Evolutionary conservation across 805 yeast genomes (phyloP).

Genomic region (Saturnispora hagleri): DNA sequence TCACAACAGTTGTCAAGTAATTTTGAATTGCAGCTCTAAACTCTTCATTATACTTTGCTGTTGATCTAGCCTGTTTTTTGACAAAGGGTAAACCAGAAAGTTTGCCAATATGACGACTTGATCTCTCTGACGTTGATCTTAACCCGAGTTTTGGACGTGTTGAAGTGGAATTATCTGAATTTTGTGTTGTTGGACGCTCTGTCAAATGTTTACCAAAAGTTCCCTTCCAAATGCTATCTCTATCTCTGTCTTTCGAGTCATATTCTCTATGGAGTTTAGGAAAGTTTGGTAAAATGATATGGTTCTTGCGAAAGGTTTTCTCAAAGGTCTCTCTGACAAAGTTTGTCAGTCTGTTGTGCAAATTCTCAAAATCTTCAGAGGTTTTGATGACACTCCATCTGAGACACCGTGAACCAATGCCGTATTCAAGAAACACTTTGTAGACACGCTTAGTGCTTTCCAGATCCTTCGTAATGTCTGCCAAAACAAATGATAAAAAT

Average conservation of each 20-base stretch:
- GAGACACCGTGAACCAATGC: constrained; percentile 69
- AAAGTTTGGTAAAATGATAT: background rate
- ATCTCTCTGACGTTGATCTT: background rate
- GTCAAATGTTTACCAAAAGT: constrained; percentile 4
- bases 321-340: constrained; percentile 3
- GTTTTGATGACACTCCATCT: constrained; percentile 74
- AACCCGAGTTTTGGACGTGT: background rate
- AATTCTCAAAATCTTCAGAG: constrained; percentile 57
- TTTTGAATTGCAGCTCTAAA: constrained; percentile 45
- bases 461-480: constrained; percentile 37
- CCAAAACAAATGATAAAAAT: constrained; percentile 57
- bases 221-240: constrained; percentile 15
- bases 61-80: background rate
- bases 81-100: background rate
- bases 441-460: constrained; percentile 33
- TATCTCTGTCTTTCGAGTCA: constrained; percentile 8
- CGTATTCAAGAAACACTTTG: constrained; percentile 77
- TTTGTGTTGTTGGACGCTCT: background rate
- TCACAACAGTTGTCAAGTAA: constrained; percentile 56
- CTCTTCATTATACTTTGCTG: constrained; percentile 18
- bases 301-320: constrained; percentile 19
- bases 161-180: background rate
- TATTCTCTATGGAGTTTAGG: constrained; percentile 1
- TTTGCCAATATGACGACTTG: background rate
- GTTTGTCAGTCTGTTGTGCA: constrained; percentile 54